phyloP scores from a whole-genome alignment of 176 grass and related monocot genomes.

The Raddia guianensis region DNA sequence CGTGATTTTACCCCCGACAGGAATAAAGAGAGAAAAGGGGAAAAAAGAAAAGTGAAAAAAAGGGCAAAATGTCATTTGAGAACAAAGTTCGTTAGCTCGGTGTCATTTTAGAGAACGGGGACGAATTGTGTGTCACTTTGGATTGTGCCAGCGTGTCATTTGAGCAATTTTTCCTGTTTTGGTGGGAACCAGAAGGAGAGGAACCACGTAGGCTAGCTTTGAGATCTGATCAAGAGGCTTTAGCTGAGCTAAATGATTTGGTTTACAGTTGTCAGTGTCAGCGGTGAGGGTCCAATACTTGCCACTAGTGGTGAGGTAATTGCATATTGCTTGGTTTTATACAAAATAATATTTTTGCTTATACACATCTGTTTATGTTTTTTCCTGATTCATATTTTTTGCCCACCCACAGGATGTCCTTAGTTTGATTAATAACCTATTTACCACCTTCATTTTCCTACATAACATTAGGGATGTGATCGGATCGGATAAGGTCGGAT shows the following conservation, averaged over 20 bases:
- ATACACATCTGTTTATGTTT: background rate
- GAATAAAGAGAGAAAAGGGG: no score
- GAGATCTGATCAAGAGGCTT: conserved; percentile 53
- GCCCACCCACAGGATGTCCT: background rate
- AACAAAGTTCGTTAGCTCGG: no score
- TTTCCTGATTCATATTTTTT: background rate
- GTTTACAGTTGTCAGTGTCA: conserved; percentile 74
- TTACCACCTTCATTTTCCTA: background rate
- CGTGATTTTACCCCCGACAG: no score
- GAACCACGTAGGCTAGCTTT: conserved; percentile 41
- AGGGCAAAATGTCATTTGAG: no score
- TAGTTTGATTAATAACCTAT: conserved; percentile 6
- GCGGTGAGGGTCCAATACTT: conserved; percentile 79
- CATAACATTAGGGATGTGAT: no score
- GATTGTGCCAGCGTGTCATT: no score
- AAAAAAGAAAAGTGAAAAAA: no score
- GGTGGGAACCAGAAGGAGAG: conserved; percentile 59
- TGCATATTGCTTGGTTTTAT: conserved; percentile 19
- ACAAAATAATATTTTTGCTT: background rate
- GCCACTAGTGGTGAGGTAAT: conserved; percentile 80
- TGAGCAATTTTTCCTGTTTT: no score
- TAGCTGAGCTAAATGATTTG: conserved; percentile 58
- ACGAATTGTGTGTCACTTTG: no score
- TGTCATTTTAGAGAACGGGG: no score
- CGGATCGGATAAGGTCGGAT: no score